Base-by-base conservation (phyloP, 306 rosid species). In the Canavalia gladiata region DNA sequence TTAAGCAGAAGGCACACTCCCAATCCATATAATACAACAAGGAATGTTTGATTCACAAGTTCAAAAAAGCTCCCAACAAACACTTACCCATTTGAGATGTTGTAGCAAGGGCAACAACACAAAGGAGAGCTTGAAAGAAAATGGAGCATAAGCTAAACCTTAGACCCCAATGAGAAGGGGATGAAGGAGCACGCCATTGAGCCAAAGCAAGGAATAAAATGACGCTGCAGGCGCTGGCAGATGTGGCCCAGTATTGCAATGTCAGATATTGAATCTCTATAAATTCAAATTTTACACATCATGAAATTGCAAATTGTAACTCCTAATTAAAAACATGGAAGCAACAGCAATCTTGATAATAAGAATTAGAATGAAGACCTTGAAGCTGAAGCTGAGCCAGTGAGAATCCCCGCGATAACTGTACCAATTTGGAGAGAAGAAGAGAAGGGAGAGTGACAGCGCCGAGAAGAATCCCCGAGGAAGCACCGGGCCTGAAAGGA, bases 231-330 rank as follows among this genome's bases (percentile, higher is more conserved):
- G 90, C 87, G 88, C 93, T 78, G 54, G 97, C 90, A 85, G 94
- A 90, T 49, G 93, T 72, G 66, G 94, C 91, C 99, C 98, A 93
- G 90, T 91, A 91, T 84, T 92, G 98, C 90, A 91, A 83, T 51
- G 88, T 88, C 90, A 89, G 77, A 89, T 88, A 88, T 72, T 89
- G 92, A 68, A 95, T 75, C 90, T 93, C 98, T 93, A 83, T 63
- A 83, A 8, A 81, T 41, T 25, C 64, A 84, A 75, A 85, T 43
- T 41, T 41, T 63, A 31, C 73, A 78, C 1, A 84, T 83, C 74
- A 77, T 47, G 58, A 45, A 76, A 76, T 47, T 51, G 59, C 37
- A 76, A 63, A 13, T 39, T 6, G 74, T 31, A 80, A 49, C 57
- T 72, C 67, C 39, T 30, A 60, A 50, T 69, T 6, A 8, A 29